Evolutionary conservation across 805 yeast species (phyloP).

Genomic region (Kodamaea fukazawae): DNA sequence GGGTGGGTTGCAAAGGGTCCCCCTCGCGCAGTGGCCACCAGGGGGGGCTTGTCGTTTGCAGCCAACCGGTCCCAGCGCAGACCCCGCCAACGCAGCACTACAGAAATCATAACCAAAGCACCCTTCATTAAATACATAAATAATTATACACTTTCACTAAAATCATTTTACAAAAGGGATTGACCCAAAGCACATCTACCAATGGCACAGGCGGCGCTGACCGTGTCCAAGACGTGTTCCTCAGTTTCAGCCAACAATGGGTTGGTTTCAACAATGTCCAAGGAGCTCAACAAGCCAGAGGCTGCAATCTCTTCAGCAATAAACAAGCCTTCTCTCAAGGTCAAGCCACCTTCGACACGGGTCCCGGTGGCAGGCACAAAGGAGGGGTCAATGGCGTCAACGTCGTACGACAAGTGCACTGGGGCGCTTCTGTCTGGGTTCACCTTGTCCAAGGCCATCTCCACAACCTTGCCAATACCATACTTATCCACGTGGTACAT

Average conservation of each 20-base stretch:
- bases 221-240: constrained; percentile 75
- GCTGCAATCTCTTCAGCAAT: constrained; percentile 89
- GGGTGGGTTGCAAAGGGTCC: no score
- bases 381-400: constrained; percentile 93
- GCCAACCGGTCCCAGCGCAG: no score
- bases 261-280: constrained; percentile 92
- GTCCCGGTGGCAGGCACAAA: constrained; percentile 98
- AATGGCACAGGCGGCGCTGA: constrained; percentile 84
- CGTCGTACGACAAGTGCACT: constrained; percentile 89
- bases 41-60: no score
- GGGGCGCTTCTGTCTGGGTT: constrained; percentile 71
- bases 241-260: constrained; percentile 83
- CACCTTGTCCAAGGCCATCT: constrained; percentile 79
- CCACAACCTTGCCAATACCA: constrained; percentile 88
- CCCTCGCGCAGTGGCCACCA: no score
- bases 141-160: no score
- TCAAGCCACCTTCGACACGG: constrained; percentile 93
- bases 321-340: constrained; percentile 91
- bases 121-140: no score
- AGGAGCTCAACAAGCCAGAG: constrained; percentile 80
- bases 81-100: no score
- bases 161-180: constrained; percentile 55
- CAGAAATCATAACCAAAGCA: no score
- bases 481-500: constrained; percentile 95
- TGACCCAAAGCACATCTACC: constrained; percentile 95